These are phyloP conservation scores for Yarrowia bubula DNA, from an alignment of 805 yeast genomes.

Conservation along the genomic window DNA sequence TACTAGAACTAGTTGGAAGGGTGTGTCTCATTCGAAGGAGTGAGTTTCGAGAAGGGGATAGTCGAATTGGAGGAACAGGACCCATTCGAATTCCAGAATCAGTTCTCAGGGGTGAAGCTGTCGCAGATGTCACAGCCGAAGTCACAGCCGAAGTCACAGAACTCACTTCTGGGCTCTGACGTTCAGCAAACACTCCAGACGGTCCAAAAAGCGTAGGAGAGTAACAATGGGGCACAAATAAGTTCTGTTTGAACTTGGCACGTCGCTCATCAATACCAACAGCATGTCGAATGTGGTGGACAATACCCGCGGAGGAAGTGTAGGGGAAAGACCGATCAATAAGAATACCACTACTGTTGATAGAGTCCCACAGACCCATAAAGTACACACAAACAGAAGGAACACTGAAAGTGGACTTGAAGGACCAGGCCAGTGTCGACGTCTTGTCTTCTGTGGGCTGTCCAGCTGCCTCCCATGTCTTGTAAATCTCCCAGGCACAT, in stretches of 20 bases:
- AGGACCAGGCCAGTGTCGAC: slow-evolving; percentile 37
- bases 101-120: neutral
- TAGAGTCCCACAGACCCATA: slow-evolving; percentile 67
- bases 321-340: slow-evolving; percentile 60
- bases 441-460: neutral
- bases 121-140: too few species aligned
- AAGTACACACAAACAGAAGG: slow-evolving; percentile 48
- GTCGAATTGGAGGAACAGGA: neutral
- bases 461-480: slow-evolving; percentile 48
- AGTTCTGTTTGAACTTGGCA: slow-evolving; percentile 49
- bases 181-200: neutral
- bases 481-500: slow-evolving; percentile 62
- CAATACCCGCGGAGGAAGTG: slow-evolving; percentile 51
- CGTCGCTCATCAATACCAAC: slow-evolving; percentile 64
- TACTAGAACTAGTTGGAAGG: neutral
- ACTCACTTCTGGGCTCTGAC: neutral
- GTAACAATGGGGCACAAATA: slow-evolving; percentile 24
- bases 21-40: neutral
- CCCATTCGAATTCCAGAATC: neutral
- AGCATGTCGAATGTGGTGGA: slow-evolving; percentile 64
- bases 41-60: neutral
- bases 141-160: neutral
- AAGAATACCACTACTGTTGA: slow-evolving; percentile 60
- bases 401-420: slow-evolving; percentile 54
- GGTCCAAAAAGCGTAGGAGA: neutral